Evolutionary conservation across 768 basidiomycete species (phyloP).

Genomic region (Kwoniella botswanensis): DNA sequence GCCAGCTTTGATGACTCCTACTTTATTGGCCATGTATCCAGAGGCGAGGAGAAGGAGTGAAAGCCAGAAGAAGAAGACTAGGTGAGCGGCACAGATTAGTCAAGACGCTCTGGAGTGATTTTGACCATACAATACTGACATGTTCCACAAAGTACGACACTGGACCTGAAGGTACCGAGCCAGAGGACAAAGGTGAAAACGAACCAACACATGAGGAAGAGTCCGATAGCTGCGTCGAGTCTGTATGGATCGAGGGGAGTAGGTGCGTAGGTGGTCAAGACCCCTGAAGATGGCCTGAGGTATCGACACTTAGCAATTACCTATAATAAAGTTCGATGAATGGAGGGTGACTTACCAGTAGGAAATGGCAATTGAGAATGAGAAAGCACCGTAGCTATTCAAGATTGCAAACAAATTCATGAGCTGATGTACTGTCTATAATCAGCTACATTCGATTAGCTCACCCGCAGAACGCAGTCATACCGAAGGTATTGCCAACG

Average conservation of each 20-base stretch:
- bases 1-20: conserved; percentile 22
- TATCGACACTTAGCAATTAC: not conserved
- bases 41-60: conserved; percentile 14
- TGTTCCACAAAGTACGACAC: conserved; percentile 2
- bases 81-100: not conserved
- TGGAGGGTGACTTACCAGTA: conserved; percentile 8
- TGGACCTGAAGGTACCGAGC: conserved; percentile 20
- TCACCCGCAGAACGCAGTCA: conserved; percentile 26
- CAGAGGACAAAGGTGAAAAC: conserved; percentile 22
- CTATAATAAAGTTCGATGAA: too few relatives aligned
- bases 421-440: not conserved
- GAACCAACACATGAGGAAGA: conserved; percentile 24
- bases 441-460: not conserved
- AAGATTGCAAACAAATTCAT: not conserved
- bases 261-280: conserved; percentile 12
- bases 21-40: conserved; percentile 12
- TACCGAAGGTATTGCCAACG: conserved; percentile 24
- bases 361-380: conserved; percentile 17
- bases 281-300: conserved; percentile 22
- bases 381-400: conserved; percentile 15
- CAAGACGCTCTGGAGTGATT: not conserved
- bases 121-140: not conserved
- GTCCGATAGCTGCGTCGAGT: conserved; percentile 18
- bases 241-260: conserved; percentile 13
- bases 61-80: conserved; percentile 28